phyloP scores from a whole-genome alignment of 768 basidiomycete species.

The Suillus sp. region DNA sequence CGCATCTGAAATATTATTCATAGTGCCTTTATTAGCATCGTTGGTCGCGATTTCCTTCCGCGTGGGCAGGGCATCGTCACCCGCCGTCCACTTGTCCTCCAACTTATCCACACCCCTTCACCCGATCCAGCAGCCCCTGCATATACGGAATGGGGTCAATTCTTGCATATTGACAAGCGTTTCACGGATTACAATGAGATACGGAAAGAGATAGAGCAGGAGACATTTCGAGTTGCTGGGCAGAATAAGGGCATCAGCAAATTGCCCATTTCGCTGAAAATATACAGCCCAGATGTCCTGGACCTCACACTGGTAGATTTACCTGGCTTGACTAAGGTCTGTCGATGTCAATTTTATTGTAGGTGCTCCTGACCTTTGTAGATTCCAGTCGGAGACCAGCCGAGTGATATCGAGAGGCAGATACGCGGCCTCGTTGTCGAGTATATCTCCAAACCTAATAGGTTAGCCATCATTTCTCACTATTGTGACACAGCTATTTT shows the following conservation, averaged over 20 bases:
- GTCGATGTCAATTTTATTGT: constrained; percentile 21
- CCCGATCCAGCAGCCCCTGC: constrained; percentile 45
- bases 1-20: constrained; percentile 7
- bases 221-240: constrained; percentile 95
- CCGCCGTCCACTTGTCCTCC: constrained; percentile 90
- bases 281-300: constrained; percentile 93
- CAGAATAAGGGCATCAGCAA: constrained; percentile 99
- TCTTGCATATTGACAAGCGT: constrained; percentile 93
- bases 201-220: constrained; percentile 95
- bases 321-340: constrained; percentile 93
- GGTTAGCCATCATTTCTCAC: constrained; percentile 48
- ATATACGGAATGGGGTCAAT: constrained; percentile 92
- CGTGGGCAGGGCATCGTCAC: constrained; percentile 95
- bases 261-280: constrained; percentile 91
- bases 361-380: constrained; percentile 31
- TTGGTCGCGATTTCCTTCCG: constrained; percentile 89
- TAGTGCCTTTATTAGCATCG: constrained; percentile 59
- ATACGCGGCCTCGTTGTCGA: constrained; percentile 94
- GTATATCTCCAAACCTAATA: constrained; percentile 95
- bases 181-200: constrained; percentile 97
- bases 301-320: constrained; percentile 96
- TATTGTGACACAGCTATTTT: neutral
- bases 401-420: constrained; percentile 96
- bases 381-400: constrained; percentile 97
- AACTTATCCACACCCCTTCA: constrained; percentile 89